A percentile compares a stretch with the other conserved stretches of the same genome.
These are phyloP conservation scores for Xerocomellus intermedius DNA, from an alignment of 768 basidiomycete genomes.

Conservation along the genomic window DNA sequence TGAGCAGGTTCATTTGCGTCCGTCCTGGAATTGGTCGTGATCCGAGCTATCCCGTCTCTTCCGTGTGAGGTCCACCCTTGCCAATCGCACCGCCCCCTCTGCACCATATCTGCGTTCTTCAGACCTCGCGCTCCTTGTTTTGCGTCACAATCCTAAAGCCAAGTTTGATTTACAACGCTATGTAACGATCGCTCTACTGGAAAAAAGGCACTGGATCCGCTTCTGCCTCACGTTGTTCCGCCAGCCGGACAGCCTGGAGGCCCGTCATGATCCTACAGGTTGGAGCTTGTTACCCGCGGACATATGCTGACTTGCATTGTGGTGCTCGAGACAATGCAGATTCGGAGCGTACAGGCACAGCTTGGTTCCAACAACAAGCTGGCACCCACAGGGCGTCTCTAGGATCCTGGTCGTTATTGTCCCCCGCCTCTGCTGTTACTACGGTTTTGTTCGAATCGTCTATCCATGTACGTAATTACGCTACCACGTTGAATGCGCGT, in stretches of 20 bases:
- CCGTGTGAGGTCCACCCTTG: neutral
- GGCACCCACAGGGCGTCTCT: conserved; percentile 16
- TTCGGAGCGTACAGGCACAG: neutral
- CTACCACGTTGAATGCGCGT: conserved; percentile 26
- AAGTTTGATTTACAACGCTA: neutral
- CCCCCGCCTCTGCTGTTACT: neutral
- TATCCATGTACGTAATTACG: conserved; percentile 24
- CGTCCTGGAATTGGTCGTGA: conserved; percentile 9
- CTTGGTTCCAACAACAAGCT: neutral
- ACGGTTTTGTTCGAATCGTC: conserved; percentile 7
- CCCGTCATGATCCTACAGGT: conserved; percentile 25
- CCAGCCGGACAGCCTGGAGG: conserved; percentile 10
- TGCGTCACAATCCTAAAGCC: neutral
- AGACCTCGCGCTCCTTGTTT: neutral
- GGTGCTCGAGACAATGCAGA: conserved; percentile 4
- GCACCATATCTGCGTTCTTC: neutral
- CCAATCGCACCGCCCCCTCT: neutral
- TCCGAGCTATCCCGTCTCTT: conserved; percentile 23
- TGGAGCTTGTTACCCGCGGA: conserved; percentile 3
- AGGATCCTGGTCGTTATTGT: conserved; percentile 15
- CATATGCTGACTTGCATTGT: conserved; percentile 10
- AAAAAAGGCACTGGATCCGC: conserved; percentile 5
- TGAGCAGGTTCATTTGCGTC: neutral
- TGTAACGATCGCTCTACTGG: conserved; percentile 6
- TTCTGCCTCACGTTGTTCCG: conserved; percentile 20